These are phyloP conservation scores for Fusarium redolens DNA, from an alignment of 2,329 filamentous ascomycete species.

Conservation along the genomic window DNA sequence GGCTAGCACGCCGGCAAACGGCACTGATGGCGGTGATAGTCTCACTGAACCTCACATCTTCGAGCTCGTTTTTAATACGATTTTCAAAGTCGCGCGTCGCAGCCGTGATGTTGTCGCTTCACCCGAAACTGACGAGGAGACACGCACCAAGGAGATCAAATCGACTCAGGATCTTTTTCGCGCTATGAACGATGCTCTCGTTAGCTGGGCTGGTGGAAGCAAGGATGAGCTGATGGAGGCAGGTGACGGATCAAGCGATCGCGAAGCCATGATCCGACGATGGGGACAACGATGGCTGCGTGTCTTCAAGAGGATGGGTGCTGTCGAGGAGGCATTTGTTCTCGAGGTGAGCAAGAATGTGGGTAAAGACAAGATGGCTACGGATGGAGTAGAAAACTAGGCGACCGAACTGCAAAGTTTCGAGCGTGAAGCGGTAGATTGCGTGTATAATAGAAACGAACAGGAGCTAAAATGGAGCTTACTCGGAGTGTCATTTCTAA, in stretches of 20 bases:
- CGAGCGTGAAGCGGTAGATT: background rate
- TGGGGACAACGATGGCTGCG: constrained; percentile 91
- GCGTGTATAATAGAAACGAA: constrained; percentile 26
- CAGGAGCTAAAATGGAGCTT: constrained; percentile 19
- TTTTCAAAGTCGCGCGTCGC: constrained; percentile 88
- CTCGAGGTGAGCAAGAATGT: constrained; percentile 47
- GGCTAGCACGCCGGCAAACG: constrained; percentile 61
- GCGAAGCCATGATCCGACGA: constrained; percentile 73
- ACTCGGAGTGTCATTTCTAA: background rate
- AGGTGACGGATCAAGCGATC: constrained; percentile 67
- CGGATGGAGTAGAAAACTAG: constrained; percentile 38
- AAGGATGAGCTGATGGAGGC: constrained; percentile 81
- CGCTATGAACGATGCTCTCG: constrained; percentile 81
- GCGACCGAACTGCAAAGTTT: constrained; percentile 26
- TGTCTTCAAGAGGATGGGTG: constrained; percentile 83
- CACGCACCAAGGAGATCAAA: constrained; percentile 74
- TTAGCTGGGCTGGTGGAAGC: constrained; percentile 76
- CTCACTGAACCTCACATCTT: constrained; percentile 83
- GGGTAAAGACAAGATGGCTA: constrained; percentile 35
- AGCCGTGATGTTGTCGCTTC: constrained; percentile 82
- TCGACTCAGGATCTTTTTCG: constrained; percentile 84
- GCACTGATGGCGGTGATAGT: constrained; percentile 67
- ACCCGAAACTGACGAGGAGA: constrained; percentile 71
- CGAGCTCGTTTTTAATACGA: constrained; percentile 89
- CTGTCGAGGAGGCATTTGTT: constrained; percentile 82